These are phyloP conservation scores for Cryptomeria japonica DNA, from an alignment of 75 land plant genomes.

Conservation along the genomic window DNA sequence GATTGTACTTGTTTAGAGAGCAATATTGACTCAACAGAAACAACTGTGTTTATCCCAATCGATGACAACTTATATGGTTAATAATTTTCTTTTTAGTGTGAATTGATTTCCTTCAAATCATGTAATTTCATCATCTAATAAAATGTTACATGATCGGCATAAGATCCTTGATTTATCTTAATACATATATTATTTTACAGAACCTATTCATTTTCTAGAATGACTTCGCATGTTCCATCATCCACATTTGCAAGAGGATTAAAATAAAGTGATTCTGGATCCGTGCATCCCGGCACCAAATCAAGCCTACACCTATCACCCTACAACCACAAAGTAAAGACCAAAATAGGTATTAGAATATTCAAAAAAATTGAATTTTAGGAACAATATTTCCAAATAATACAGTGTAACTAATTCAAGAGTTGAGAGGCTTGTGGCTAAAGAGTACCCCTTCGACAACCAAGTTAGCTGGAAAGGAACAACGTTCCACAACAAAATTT, in stretches of 20 bases:
- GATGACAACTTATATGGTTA: background rate
- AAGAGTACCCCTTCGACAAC: slow-evolving; percentile 72
- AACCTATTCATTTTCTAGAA: slow-evolving; percentile 23
- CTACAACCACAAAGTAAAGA: slow-evolving; percentile 34
- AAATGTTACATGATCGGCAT: background rate
- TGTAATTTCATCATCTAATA: background rate
- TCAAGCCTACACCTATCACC: slow-evolving; percentile 83
- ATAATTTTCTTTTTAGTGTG: background rate
- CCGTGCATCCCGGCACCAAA: slow-evolving; percentile 76
- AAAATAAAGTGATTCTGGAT: slow-evolving; percentile 62
- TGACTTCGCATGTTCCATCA: slow-evolving; percentile 80
- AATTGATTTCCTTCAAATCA: background rate
- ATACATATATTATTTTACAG: background rate
- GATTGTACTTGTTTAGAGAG: background rate
- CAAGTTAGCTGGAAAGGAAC: slow-evolving; percentile 66
- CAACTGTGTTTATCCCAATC: background rate
- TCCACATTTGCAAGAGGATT: slow-evolving; percentile 88
- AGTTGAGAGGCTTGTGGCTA: background rate
- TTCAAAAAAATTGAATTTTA: background rate
- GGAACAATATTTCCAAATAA: background rate
- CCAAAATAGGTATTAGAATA: background rate
- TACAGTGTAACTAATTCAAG: background rate
- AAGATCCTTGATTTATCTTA: background rate
- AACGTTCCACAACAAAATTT: slow-evolving; percentile 48
- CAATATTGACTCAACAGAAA: background rate